Evolutionary conservation across 2,329 filamentous ascomycete genomes (phyloP).

Genomic region (Hymenoscyphus occultus): DNA sequence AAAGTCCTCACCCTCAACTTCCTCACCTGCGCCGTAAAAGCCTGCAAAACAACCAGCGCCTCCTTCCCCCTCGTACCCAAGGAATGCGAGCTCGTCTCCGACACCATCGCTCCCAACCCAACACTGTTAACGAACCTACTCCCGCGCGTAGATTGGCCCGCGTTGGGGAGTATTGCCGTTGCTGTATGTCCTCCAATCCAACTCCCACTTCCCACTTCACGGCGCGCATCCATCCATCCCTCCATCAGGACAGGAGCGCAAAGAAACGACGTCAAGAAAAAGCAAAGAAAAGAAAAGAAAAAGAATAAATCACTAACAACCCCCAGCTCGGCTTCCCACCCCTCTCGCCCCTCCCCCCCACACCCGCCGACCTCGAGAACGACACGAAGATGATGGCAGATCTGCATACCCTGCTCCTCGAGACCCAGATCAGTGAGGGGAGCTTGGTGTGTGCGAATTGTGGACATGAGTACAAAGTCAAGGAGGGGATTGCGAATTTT

Average conservation of each 20-base stretch:
- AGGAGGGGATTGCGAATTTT: conserved; percentile 97
- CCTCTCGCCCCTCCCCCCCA: conserved; percentile 63
- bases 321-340: conserved; percentile 73
- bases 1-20: conserved; percentile 97
- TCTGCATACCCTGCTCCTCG: conserved; percentile 76
- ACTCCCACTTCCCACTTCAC: not conserved
- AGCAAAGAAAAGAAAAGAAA: not conserved
- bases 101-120: conserved; percentile 77
- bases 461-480: conserved; percentile 89
- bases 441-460: conserved; percentile 89
- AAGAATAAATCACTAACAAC: not conserved
- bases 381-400: conserved; percentile 72
- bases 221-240: not conserved
- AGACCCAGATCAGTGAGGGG: conserved; percentile 87
- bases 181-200: conserved; percentile 57
- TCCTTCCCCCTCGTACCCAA: conserved; percentile 91
- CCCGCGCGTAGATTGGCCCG: conserved; percentile 84
- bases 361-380: conserved; percentile 56
- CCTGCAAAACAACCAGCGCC: conserved; percentile 76
- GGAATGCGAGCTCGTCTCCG: conserved; percentile 84
- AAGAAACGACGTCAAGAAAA: no score
- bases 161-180: conserved; percentile 68
- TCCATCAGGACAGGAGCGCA: no score
- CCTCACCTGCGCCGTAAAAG: conserved; percentile 90
- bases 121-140: conserved; percentile 81